A percentile compares a stretch with the other conserved stretches of the same genome.
phyloP scores from a whole-genome alignment of 2,329 filamentous ascomycete species.

The Fonsecaea erecta region DNA sequence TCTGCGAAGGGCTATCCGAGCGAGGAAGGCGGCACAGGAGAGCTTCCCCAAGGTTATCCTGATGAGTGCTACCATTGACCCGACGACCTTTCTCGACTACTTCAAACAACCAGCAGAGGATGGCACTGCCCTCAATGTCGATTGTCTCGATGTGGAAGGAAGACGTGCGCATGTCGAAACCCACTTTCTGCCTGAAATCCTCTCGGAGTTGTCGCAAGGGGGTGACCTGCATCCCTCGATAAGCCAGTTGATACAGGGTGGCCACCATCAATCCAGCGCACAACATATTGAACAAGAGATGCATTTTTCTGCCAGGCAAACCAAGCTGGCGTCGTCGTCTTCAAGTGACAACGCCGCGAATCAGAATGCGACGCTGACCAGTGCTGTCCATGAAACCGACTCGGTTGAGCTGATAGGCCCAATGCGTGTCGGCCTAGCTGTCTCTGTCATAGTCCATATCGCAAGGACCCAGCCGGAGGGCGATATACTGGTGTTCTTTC shows the following conservation, averaged over 20 bases:
- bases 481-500: slow-evolving; percentile 88
- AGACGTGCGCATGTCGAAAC: slow-evolving; percentile 89
- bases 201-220: slow-evolving; percentile 22
- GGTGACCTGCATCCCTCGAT: slow-evolving; percentile 15
- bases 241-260: slow-evolving; percentile 16
- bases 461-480: slow-evolving; percentile 52
- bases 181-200: slow-evolving; percentile 84
- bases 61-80: slow-evolving; percentile 97
- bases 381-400: slow-evolving; percentile 37
- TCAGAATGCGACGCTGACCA: background rate
- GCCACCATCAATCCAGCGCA: slow-evolving; percentile 17
- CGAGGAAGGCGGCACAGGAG: slow-evolving; percentile 49
- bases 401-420: background rate
- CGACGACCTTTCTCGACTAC: slow-evolving; percentile 86
- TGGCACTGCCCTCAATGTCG: slow-evolving; percentile 11
- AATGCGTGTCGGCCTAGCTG: slow-evolving; percentile 45
- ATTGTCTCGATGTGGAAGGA: slow-evolving; percentile 88
- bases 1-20: slow-evolving; percentile 76
- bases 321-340: background rate
- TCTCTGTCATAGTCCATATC: slow-evolving; percentile 54
- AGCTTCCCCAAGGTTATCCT: slow-evolving; percentile 88
- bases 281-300: slow-evolving; percentile 24
- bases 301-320: slow-evolving; percentile 13
- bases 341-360: background rate
- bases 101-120: slow-evolving; percentile 55